Conservation (phyloP, 106 monocot species). For the Acanthochlamys bracteata region DNA sequence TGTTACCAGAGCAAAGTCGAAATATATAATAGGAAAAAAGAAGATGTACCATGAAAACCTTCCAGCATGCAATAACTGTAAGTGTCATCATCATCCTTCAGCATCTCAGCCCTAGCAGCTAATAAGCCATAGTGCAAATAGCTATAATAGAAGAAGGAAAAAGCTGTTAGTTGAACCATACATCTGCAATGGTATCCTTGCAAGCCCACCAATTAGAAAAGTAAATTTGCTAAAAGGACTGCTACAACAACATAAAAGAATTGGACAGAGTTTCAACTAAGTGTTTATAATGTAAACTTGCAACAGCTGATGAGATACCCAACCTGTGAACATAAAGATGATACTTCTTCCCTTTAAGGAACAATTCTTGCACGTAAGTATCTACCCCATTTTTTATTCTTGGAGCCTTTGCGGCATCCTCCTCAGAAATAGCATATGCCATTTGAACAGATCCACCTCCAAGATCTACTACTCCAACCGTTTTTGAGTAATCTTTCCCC, state of each 20-base stretch:
- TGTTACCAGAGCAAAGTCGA: too few species aligned
- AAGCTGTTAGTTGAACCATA: neutral
- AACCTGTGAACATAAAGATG: constrained; percentile 75
- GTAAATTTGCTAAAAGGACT: too few species aligned
- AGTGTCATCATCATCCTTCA: constrained; percentile 38
- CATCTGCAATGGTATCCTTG: too few species aligned
- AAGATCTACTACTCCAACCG: constrained; percentile 71
- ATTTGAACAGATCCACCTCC: constrained; percentile 80
- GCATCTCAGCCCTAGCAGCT: constrained; percentile 73
- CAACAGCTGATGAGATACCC: neutral
- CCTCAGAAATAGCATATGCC: constrained; percentile 75
- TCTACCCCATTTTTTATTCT: constrained; percentile 37
- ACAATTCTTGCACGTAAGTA: constrained; percentile 49
- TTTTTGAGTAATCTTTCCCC: constrained; percentile 43
- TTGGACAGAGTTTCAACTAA: too few species aligned
- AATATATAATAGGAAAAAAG: neutral
- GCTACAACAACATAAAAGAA: too few species aligned
- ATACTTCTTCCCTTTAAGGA: constrained; percentile 50
- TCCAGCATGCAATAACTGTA: constrained; percentile 55
- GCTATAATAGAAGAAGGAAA: constrained; percentile 21
- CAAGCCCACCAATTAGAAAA: too few species aligned
- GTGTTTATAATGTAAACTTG: neutral
- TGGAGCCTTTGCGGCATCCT: constrained; percentile 50
- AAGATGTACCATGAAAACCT: constrained; percentile 53
- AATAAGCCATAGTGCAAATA: constrained; percentile 78